Base-by-base conservation (phyloP, 345 rosid genomes). In the Lagerstroemia speciosa region DNA sequence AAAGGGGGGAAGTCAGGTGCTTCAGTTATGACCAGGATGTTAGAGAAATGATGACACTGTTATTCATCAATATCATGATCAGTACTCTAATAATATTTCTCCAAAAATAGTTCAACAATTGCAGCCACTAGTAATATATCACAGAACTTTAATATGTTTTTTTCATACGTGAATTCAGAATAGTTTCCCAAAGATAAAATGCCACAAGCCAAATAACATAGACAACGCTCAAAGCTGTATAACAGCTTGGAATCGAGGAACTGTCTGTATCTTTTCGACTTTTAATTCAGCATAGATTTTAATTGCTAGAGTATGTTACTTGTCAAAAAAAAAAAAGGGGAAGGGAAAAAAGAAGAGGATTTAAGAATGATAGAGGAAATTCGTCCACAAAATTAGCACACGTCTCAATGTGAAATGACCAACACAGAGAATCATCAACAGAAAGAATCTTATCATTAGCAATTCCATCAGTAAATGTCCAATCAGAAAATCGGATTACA, bases 1-100 rank as follows among this genome's bases (percentile, higher is more conserved):
- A 36, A 66, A 67, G 46, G 67, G 50, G 20, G 34, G 43, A 67
- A 69, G 36, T 67, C 65, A 67, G 50, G 32, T 16, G 17, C 37
- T 50, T 62, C 32, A 71, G 46, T 40, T 15, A 60, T 29, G 24
- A n/a, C 63, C 65, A 71, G 27, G 41, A 71, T 53, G 19, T 63
- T 43, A 55, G 66, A 52, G 1, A 22, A n/a, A 30, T 50, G 41
- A 22, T 3, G 20, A 58, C 6, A 14, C 10, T 27, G 6, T 58
- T 12, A 27, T 27, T 58, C 63, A 58, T 58, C 19, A 30, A 27
- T 10, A 58, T 27, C 19, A 19, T 11, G 63, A 27, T 27, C 12
- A 24, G 11, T n/a, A 22, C 58, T 52, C 0, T 0, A 24, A 52
- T 52, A 16, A n/a, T 8, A 52, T 52, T n/a, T 52, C 20, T 7